Evolutionary conservation across 805 yeast species (phyloP), one percentile per base, ranked within the genome.

Genomic region (Blastobotrys muscicola): DNA sequence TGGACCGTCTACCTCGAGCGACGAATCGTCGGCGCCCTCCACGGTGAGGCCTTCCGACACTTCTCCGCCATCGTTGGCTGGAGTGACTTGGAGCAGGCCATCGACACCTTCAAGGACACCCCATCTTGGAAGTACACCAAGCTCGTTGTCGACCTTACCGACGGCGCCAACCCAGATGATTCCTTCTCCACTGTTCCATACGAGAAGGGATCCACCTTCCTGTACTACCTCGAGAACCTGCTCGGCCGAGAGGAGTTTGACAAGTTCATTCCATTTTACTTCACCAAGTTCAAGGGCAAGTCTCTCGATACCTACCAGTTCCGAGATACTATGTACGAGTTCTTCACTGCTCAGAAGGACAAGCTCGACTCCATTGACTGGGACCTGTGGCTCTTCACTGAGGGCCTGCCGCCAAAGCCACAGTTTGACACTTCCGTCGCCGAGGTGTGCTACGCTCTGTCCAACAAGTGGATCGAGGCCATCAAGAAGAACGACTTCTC

Each of bases 1-100:
- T 87, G 95, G 95, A 86, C 95, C 4, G 95, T 87, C 33, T 87
- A 87, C 60, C 64, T 87, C 32, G 96, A 87, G 64, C 75, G 96
- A 60, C 70, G 95, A 55, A 86, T 87, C 46, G 67, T 78, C 26
- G 94, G 84, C 12, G 74, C 70, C 11, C 60, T 85, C n/a, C 85
- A 85, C 56, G 95, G 92, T 16, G 90, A 84, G 54, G 63, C 76
- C 29, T 70, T 75, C 35, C 75, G 95, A 58, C 90, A 85, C 53
- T 84, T 87, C 59, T 72, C 80, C 48, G 86, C 87, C 33, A 78
- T 87, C 48, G 82, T 84, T 55, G 96, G 96, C 41, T 87, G 95
- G 95, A 76, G 77, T 43, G 92, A 80, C 54, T 71, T 87, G 56
- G 78, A 74, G 40, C 76, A 78, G 48, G 67, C 86, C 8, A 75